Base-by-base conservation (phyloP, 2,329 filamentous ascomycete genomes). In the Fusarium praegraminearum region DNA sequence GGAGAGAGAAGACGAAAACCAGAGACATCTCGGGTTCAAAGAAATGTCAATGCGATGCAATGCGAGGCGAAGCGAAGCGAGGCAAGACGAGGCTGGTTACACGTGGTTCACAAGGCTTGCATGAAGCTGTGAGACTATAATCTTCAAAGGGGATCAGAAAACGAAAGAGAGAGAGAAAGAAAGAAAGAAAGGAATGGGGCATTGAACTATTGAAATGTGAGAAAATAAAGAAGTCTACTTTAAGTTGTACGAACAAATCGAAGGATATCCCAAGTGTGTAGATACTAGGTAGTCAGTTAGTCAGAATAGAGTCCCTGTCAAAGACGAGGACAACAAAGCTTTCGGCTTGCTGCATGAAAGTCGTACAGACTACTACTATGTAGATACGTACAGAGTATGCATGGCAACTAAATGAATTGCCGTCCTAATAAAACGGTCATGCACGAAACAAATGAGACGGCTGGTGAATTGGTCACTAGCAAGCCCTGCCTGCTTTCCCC, bases 51-150 rank as follows among this genome's bases (percentile, higher is more conserved):
- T 35, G 55, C 24, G 22, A 40, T 22, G 40, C 33, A 12, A 35
- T 18, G 44, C 20, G 16, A 43, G 7, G 51, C 30, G 18, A 45
- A 16, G 36, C 38, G 18, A 41, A n/a, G 40, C 26, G 18, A 41
- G 12, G 44, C 20, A 16, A 62, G 15, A 28, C 28, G 38, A 59
- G 55, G 60, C 36, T 56, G 38, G 51, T 40, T 50, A 69, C 66
- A 62, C 51, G 55, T 70, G 66, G 61, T 40, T 57, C 11, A 68
- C 16, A 33, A 59, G 57, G 47, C 36, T 52, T 60, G 55, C 46
- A 32, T 54, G 32, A 38, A 41, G 18, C 33, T 44, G 40, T 49
- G 33, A 63, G 51, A 58, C 44, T 26, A 64, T 53, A 6, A 33
- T 33, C 47, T 51, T 38, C 22, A 51, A 16, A 38, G 47, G 16